Evolutionary conservation across 306 rosid genomes (phyloP).

Genomic region (Quercus suber): DNA sequence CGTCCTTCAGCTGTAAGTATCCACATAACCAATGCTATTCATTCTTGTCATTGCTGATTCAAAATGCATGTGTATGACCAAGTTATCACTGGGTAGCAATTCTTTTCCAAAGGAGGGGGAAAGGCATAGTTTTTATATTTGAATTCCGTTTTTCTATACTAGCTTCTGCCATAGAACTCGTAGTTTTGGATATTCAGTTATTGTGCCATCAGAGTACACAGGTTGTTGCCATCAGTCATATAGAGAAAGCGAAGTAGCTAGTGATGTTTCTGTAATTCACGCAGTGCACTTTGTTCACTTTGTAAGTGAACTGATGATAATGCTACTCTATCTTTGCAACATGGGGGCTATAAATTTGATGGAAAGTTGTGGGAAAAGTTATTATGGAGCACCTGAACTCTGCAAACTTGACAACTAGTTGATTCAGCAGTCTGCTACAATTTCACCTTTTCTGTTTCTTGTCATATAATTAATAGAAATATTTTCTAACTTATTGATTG

Average conservation of each 20-base stretch:
- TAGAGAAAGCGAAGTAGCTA: background rate
- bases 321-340: conserved; percentile 3
- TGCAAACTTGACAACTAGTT: background rate
- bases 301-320: conserved; percentile 1
- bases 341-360: background rate
- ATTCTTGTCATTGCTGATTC: background rate
- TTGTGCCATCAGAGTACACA: no score
- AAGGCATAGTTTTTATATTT: background rate
- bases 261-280: background rate
- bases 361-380: background rate
- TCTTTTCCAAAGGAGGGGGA: background rate
- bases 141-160: background rate
- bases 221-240: background rate
- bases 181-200: background rate
- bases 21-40: background rate
- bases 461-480: background rate
- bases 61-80: conserved; percentile 5
- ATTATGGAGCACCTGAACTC: background rate
- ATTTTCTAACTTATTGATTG: conserved; percentile 14
- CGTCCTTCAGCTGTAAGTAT: conserved; percentile 87
- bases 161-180: background rate
- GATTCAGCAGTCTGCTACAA: background rate
- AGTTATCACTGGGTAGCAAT: background rate
- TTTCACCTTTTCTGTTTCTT: background rate
- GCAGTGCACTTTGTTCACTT: background rate